phyloP scores from a whole-genome alignment of 163 green algal species.

The Scenedesmus sp. region DNA sequence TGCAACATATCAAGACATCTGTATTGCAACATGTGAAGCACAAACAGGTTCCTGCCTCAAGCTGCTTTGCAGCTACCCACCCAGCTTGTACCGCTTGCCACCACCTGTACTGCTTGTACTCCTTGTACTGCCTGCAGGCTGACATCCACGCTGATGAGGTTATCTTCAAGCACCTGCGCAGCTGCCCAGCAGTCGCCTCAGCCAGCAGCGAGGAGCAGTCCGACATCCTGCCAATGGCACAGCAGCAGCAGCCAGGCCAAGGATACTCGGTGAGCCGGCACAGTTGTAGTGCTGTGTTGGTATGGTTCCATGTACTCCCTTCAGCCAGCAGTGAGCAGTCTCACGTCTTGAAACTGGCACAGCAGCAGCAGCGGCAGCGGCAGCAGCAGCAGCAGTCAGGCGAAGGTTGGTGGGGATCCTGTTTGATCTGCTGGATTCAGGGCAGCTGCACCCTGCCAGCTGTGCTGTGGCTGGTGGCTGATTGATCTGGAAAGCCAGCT shows the following conservation, averaged over 20 bases:
- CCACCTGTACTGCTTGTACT: no score
- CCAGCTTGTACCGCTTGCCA: no score
- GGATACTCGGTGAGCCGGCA: slow-evolving; percentile 50
- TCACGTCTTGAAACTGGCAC: not conserved
- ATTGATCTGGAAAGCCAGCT: no score
- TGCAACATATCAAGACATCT: no score
- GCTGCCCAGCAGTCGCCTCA: slow-evolving; percentile 69
- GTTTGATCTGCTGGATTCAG: not conserved
- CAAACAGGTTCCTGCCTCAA: no score
- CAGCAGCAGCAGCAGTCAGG: not conserved
- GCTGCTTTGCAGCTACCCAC: no score
- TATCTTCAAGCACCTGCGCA: slow-evolving; percentile 71
- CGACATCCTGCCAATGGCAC: slow-evolving; percentile 50
- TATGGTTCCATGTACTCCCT: not conserved
- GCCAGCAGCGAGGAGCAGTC: slow-evolving; percentile 82
- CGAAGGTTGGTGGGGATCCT: not conserved
- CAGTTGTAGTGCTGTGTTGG: no score
- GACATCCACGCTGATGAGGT: slow-evolving; percentile 79
- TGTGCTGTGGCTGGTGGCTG: no score
- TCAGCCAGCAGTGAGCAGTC: not conserved
- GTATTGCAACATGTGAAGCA: no score
- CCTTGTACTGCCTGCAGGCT: slow-evolving; percentile 49
- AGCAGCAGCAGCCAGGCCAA: slow-evolving; percentile 4
- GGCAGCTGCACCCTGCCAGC: no score
- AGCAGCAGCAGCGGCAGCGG: not conserved